Percentiles rank a stretch among this genome's conserved stretches.
Conservation (phyloP, 345 rosid genomes). For the Anacardium occidentale region DNA sequence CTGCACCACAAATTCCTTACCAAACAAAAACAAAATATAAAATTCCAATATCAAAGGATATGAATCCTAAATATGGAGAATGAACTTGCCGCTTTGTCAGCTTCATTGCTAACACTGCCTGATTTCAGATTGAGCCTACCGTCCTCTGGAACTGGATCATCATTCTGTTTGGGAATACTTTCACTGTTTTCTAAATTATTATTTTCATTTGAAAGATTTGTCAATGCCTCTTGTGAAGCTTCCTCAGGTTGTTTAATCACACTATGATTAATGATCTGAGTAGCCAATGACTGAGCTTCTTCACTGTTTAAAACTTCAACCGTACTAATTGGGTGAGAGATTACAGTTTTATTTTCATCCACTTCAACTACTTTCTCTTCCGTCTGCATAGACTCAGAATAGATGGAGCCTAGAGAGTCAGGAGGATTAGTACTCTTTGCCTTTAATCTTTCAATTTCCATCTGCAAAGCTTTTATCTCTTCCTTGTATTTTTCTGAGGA, state of each 20-base stretch:
- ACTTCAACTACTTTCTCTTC: constrained; percentile 67
- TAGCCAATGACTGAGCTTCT: constrained; percentile 26
- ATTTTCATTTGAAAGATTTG: constrained; percentile 34
- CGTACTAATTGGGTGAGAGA: constrained; percentile 40
- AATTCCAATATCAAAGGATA: background rate
- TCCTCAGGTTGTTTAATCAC: constrained; percentile 31
- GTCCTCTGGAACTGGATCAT: constrained; percentile 36
- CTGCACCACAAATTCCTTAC: background rate
- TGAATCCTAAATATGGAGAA: constrained; percentile 18
- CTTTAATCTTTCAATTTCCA: constrained; percentile 57
- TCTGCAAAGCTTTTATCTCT: constrained; percentile 55
- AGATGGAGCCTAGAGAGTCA: constrained; percentile 32
- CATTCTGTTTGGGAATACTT: constrained; percentile 40
- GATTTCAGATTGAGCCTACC: constrained; percentile 36
- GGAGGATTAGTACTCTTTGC: constrained; percentile 29
- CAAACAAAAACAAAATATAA: background rate
- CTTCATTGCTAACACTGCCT: constrained; percentile 42
- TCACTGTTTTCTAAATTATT: constrained; percentile 34
- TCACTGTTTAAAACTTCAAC: constrained; percentile 29
- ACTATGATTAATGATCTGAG: constrained; percentile 25
- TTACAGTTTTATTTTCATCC: constrained; percentile 55
- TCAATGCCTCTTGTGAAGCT: constrained; percentile 33
- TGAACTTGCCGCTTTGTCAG: constrained; percentile 64
- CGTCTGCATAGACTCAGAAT: constrained; percentile 36
- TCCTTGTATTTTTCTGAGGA: constrained; percentile 52